Evolutionary conservation across 2,329 filamentous ascomycete genomes (phyloP), one percentile per base, ranked within the genome.

Genomic region (Sarocladium oryzae): DNA sequence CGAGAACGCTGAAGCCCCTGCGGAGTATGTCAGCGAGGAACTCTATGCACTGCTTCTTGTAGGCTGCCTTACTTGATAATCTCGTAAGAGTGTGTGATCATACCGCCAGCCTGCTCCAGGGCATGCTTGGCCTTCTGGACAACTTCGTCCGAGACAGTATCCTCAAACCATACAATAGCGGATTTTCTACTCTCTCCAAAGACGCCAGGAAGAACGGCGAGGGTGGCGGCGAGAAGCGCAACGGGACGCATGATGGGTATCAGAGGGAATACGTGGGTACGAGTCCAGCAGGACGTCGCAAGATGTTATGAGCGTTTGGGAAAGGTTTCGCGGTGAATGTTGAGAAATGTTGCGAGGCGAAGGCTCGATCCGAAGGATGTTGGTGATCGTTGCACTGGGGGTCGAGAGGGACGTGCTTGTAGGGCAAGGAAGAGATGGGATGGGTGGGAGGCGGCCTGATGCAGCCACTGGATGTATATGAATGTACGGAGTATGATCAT

Each of bases 1-100:
- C 84, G 56, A 85, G 82, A 49, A 85, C 86, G 28, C 88, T 81
- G 65, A 95, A 93, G 43, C 85, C 89, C 71, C 88, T 93, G 32
- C 3, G 15, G 26, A 15, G 16, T 18, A 15, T 33, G 63, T 69
- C 57, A 71, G 61, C 43, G 51, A n/a, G n/a, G n/a, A n/a, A n/a
- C n/a, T n/a, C n/a, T n/a, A n/a, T n/a, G n/a, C n/a, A n/a, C n/a
- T n/a, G n/a, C n/a, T n/a, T n/a, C n/a, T n/a, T n/a, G n/a, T n/a
- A n/a, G n/a, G n/a, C n/a, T 43, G 35, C 24, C 3, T 64, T 77
- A 89, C 85, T 82, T 80, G 67, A 85, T 79, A 53, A 84, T 63
- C 43, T 72, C 70, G 67, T 89, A 93, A 61, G 85, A 79, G 70
- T 95, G 89, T 20, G 86, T 93, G 59, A 96, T 89, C 48, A 79